These are phyloP conservation scores for Planoprotostelium fungivorum DNA, from an alignment of 78 protist species.

Conservation along the genomic window DNA sequence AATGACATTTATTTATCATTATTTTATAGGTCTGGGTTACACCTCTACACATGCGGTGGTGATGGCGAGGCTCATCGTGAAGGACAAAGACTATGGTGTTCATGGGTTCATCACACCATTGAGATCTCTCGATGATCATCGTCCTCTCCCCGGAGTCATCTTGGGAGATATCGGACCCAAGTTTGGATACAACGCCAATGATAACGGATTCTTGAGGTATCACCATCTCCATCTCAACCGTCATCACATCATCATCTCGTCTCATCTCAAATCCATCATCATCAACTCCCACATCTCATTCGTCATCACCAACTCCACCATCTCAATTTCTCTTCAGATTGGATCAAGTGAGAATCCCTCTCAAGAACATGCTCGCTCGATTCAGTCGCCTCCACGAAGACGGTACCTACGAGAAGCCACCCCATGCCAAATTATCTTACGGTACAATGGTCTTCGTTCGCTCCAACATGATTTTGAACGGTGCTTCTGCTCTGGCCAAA, in stretches of 20 bases:
- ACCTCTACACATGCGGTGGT: conserved; percentile 58
- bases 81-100: conserved; percentile 36
- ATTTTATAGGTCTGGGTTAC: conserved; percentile 32
- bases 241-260: not conserved
- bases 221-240: not conserved
- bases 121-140: conserved; percentile 16
- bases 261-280: not conserved
- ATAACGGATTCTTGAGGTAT: conserved; percentile 29
- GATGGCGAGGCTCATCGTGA: conserved; percentile 45
- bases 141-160: conserved; percentile 29
- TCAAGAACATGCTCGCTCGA: conserved; percentile 18
- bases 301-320: not conserved
- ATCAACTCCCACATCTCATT: no score
- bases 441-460: conserved; percentile 56
- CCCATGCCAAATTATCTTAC: conserved; percentile 46
- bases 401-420: conserved; percentile 56
- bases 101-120: conserved; percentile 46
- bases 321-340: not conserved
- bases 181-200: conserved; percentile 22
- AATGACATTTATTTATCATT: conserved; percentile 11
- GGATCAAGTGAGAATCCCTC: conserved; percentile 28
- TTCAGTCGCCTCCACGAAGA: conserved; percentile 6
- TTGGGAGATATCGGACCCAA: conserved; percentile 67
- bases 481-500: conserved; percentile 14
- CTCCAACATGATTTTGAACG: conserved; percentile 22